Evolutionary conservation across 257 asterid genomes (phyloP).

Genomic region (Ballota nigra): DNA sequence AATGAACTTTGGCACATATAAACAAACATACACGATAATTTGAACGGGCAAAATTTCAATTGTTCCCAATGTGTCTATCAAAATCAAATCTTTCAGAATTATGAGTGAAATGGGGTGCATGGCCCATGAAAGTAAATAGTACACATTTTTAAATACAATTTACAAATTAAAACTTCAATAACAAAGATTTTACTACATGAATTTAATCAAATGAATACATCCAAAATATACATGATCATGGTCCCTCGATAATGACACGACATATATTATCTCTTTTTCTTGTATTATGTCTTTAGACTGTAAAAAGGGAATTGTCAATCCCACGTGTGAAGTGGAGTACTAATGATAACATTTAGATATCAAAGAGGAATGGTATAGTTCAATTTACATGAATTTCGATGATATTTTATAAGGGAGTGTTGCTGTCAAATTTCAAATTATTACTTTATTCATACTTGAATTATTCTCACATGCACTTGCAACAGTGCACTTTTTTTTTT

Average conservation of each 20-base stretch:
- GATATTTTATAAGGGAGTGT: background rate
- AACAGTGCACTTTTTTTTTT: no score
- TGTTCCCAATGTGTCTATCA: no score
- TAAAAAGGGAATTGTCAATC: background rate
- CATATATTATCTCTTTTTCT: background rate
- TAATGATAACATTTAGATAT: background rate
- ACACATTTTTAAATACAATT: no score
- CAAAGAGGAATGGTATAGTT: background rate
- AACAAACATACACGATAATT: no score
- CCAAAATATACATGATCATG: background rate
- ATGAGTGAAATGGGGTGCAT: no score
- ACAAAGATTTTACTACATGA: background rate
- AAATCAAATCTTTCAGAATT: no score
- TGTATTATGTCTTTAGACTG: background rate
- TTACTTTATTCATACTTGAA: no score
- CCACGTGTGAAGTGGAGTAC: background rate
- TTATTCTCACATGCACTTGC: no score
- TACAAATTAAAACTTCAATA: background rate
- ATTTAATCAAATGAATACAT: background rate
- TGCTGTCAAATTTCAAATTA: background rate
- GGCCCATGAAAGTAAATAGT: no score
- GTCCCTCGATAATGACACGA: slow-evolving; percentile 1
- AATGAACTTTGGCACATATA: no score
- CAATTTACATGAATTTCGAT: background rate
- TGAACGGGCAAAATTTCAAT: no score